phyloP scores from a whole-genome alignment of 2,329 filamentous ascomycete species.

The Leptodontidium sp. region DNA sequence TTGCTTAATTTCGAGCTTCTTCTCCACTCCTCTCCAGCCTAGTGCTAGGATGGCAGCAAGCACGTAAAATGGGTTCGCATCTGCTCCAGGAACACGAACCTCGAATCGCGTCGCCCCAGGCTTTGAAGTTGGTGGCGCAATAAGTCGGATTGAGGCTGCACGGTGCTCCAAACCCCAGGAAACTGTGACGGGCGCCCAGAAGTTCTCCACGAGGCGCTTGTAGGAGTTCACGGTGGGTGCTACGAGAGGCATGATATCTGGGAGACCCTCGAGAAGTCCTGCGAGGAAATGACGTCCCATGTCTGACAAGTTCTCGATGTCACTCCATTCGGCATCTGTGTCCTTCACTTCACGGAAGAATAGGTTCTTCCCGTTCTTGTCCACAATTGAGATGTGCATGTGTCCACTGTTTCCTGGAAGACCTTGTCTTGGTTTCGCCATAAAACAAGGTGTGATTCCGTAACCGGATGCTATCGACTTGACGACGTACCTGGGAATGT shows the following conservation, averaged over 20 bases:
- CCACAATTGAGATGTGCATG: constrained; percentile 90
- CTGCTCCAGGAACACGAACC: constrained; percentile 91
- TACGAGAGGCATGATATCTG: constrained; percentile 94
- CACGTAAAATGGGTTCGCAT: constrained; percentile 88
- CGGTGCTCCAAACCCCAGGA: constrained; percentile 97
- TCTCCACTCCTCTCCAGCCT: constrained; percentile 91
- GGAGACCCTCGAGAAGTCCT: constrained; percentile 85
- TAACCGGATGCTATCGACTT: constrained; percentile 88
- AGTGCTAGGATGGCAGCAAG: constrained; percentile 86
- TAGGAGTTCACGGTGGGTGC: constrained; percentile 98
- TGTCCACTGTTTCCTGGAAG: constrained; percentile 95
- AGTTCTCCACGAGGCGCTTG: constrained; percentile 97
- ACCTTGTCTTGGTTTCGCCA: constrained; percentile 94
- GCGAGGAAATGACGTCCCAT: constrained; percentile 92
- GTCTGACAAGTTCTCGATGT: constrained; percentile 84
- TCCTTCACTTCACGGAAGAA: constrained; percentile 79
- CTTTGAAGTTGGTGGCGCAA: constrained; percentile 86
- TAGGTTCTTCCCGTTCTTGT: constrained; percentile 82
- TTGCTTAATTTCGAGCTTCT: constrained; percentile 84
- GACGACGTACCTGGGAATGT: constrained; percentile 71
- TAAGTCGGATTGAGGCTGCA: constrained; percentile 88
- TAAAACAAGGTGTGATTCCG: constrained; percentile 96
- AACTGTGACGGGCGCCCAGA: constrained; percentile 97
- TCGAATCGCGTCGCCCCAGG: constrained; percentile 90
- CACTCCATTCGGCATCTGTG: constrained; percentile 73